Evolutionary conservation across 2,329 filamentous ascomycete genomes (phyloP).

Genomic region (Cladosporium sp.): DNA sequence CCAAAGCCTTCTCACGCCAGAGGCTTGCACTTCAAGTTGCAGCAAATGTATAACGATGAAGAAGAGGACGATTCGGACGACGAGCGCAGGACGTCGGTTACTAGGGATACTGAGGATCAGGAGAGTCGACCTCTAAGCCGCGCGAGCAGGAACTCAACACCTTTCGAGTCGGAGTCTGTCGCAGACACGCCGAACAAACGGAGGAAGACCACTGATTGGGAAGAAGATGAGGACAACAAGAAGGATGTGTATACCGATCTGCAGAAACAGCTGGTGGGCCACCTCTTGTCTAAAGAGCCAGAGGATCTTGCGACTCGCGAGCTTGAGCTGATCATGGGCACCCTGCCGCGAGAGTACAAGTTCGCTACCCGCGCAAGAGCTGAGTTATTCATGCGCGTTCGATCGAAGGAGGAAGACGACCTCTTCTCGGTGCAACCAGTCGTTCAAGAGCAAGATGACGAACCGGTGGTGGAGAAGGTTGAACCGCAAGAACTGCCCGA

Average conservation of each 20-base stretch:
- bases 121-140: conserved; percentile 79
- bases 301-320: conserved; percentile 63
- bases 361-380: conserved; percentile 74
- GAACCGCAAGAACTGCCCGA: conserved; percentile 25
- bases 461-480: conserved; percentile 11
- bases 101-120: conserved; percentile 76
- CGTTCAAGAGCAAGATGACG: conserved; percentile 41
- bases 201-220: conserved; percentile 42
- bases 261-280: conserved; percentile 44
- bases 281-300: conserved; percentile 56
- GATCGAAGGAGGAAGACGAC: conserved; percentile 79
- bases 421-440: conserved; percentile 63
- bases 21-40: conserved; percentile 75
- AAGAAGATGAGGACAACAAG: conserved; percentile 39
- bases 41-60: conserved; percentile 69
- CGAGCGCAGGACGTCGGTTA: conserved; percentile 61
- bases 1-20: conserved; percentile 62
- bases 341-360: conserved; percentile 53
- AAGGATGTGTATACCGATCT: conserved; percentile 45
- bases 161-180: conserved; percentile 49
- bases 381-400: conserved; percentile 67
- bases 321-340: conserved; percentile 50
- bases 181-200: conserved; percentile 41
- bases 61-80: conserved; percentile 69
- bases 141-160: conserved; percentile 50